A percentile compares a stretch with the other conserved stretches of the same genome.
These are phyloP conservation scores for Aureobasidium sp. DNA, from an alignment of 2,329 filamentous ascomycete genomes.

Conservation along the genomic window DNA sequence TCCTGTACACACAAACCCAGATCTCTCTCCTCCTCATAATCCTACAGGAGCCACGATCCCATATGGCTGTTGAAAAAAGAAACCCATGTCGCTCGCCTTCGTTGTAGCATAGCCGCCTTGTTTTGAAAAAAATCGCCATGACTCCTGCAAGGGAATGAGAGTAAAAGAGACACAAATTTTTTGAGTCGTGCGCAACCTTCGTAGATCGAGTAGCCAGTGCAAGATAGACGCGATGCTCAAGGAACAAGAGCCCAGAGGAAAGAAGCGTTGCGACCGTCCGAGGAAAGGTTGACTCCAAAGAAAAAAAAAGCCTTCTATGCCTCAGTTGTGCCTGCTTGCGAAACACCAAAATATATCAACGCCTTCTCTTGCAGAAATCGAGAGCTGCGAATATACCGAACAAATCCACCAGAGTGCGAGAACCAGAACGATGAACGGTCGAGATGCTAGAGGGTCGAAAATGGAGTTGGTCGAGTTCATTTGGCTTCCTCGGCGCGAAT, in stretches of 20 bases:
- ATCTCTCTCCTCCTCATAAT: background rate
- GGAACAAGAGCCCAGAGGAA: background rate
- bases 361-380: background rate
- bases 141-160: background rate
- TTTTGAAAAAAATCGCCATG: background rate
- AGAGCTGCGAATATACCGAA: background rate
- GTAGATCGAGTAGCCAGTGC: background rate
- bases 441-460: background rate
- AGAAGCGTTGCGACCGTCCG: background rate
- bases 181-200: background rate
- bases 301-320: background rate
- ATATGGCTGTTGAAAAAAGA: background rate
- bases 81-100: background rate
- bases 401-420: background rate
- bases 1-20: constrained; percentile 3
- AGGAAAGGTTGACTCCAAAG: background rate
- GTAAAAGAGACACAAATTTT: background rate
- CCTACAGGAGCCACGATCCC: background rate
- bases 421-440: background rate
- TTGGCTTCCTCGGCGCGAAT: constrained; percentile 34
- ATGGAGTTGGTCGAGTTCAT: constrained; percentile 13
- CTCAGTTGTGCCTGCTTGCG: background rate
- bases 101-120: background rate
- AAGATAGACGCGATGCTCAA: background rate
- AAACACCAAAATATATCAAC: background rate